These are phyloP conservation scores for Bremia lactucae DNA, from an alignment of 352 stramenopile genomes.

Conservation along the genomic window DNA sequence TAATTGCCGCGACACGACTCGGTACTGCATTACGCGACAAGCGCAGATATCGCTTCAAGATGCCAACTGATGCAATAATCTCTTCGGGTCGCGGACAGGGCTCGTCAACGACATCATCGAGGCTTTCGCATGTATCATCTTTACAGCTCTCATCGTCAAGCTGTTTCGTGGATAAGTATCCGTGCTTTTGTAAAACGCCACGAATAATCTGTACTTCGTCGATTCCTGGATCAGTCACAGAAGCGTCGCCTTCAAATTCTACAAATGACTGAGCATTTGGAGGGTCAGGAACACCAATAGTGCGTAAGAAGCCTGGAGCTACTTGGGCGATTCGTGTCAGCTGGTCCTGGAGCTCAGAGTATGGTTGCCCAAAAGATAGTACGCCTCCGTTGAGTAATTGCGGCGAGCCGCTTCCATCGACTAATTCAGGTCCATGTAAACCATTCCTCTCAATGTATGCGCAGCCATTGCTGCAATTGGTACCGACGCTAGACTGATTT, in stretches of 20 bases:
- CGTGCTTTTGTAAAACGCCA: constrained; percentile 72
- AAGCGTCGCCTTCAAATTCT: constrained; percentile 67
- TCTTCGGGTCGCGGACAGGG: constrained; percentile 37
- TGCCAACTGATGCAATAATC: constrained; percentile 44
- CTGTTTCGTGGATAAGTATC: constrained; percentile 52
- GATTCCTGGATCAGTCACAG: constrained; percentile 63
- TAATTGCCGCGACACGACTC: constrained; percentile 46
- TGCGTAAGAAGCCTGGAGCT: constrained; percentile 64
- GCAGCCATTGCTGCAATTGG: constrained; percentile 8
- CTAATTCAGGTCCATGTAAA: constrained; percentile 1
- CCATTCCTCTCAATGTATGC: constrained; percentile 7
- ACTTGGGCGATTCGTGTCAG: constrained; percentile 45
- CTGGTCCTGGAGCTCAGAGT: constrained; percentile 48
- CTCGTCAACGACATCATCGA: constrained; percentile 45
- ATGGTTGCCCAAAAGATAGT: constrained; percentile 26
- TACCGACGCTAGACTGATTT: constrained; percentile 7
- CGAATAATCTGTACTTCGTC: constrained; percentile 80
- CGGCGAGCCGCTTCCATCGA: constrained; percentile 4
- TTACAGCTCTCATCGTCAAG: constrained; percentile 45
- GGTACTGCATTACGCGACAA: constrained; percentile 38
- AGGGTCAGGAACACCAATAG: constrained; percentile 49
- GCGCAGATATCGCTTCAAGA: constrained; percentile 70
- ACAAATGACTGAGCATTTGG: constrained; percentile 50
- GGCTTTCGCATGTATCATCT: constrained; percentile 33
- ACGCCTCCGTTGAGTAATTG: constrained; percentile 14